Percentiles rank a stretch among this genome's conserved stretches.
phyloP scores from a whole-genome alignment of 2,329 filamentous ascomycete species.

The Verticillium klebahnii region DNA sequence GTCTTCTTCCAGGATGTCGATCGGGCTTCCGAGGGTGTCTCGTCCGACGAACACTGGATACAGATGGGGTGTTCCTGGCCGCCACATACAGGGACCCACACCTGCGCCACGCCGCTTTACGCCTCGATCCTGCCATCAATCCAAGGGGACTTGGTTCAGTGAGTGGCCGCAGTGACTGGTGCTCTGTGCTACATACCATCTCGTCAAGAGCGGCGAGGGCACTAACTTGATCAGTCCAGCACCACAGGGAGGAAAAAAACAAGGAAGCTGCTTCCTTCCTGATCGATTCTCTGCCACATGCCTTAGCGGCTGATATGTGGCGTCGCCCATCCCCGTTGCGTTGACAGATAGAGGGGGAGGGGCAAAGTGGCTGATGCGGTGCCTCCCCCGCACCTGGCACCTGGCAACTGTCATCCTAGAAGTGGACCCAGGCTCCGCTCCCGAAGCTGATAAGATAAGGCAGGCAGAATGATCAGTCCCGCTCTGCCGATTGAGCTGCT shows the following conservation, averaged over 20 bases:
- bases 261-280: not conserved
- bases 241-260: too few relatives aligned
- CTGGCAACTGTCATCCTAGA: not conserved
- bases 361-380: slow-evolving; percentile 3
- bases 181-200: too few relatives aligned
- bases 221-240: too few relatives aligned
- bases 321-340: not conserved
- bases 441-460: not conserved
- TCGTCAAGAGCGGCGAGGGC: too few relatives aligned
- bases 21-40: too few relatives aligned
- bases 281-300: not conserved
- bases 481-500: not conserved
- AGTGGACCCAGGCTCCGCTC: not conserved
- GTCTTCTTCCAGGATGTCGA: not conserved
- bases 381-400: not conserved
- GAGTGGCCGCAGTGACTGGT: too few relatives aligned
- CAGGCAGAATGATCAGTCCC: not conserved
- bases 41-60: too few relatives aligned
- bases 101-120: too few relatives aligned
- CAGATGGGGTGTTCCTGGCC: too few relatives aligned
- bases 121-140: too few relatives aligned
- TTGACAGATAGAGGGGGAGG: not conserved
- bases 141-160: too few relatives aligned
- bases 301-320: not conserved
- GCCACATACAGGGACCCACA: too few relatives aligned